phyloP scores from a whole-genome alignment of 2,329 filamentous ascomycete species.

The Cercospora sesami region DNA sequence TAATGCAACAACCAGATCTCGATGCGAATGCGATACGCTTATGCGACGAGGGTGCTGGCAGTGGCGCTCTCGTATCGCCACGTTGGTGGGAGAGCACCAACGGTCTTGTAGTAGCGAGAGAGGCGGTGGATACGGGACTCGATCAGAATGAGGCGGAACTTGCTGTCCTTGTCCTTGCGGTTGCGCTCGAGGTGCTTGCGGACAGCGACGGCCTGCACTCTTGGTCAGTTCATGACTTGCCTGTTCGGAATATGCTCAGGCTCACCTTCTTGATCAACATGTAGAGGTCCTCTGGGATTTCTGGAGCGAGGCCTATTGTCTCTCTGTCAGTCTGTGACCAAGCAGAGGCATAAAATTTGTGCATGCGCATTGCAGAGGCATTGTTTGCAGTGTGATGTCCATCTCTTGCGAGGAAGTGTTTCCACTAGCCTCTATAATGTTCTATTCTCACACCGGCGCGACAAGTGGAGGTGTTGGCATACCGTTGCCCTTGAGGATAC shows the following conservation, averaged over 20 bases:
- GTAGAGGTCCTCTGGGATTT: slow-evolving; percentile 99
- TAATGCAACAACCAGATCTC: slow-evolving; percentile 22
- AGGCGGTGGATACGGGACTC: slow-evolving; percentile 99
- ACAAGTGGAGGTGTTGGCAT: slow-evolving; percentile 53
- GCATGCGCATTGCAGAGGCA: slow-evolving; percentile 23
- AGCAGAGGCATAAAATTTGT: slow-evolving; percentile 44
- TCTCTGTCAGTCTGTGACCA: slow-evolving; percentile 48
- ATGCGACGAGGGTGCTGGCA: slow-evolving; percentile 89
- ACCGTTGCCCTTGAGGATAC: slow-evolving; percentile 97
- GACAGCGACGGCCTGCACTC: slow-evolving; percentile 80
- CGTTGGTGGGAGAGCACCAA: slow-evolving; percentile 77
- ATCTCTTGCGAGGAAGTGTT: slow-evolving; percentile 32
- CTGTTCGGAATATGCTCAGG: not conserved
- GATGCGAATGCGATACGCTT: slow-evolving; percentile 48
- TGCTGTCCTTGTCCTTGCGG: slow-evolving; percentile 99
- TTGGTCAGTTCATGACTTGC: not conserved
- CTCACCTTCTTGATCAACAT: slow-evolving; percentile 99
- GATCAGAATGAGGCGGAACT: slow-evolving; percentile 99
- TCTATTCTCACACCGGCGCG: slow-evolving; percentile 44
- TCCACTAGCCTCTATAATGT: slow-evolving; percentile 18
- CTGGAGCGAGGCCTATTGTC: slow-evolving; percentile 88
- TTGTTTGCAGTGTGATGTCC: slow-evolving; percentile 22
- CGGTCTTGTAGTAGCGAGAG: slow-evolving; percentile 99
- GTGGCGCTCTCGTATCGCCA: slow-evolving; percentile 99
- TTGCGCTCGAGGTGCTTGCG: slow-evolving; percentile 99